phyloP scores from a whole-genome alignment of 352 stramenopile species.

The Phytophthora pseudosyringae region DNA sequence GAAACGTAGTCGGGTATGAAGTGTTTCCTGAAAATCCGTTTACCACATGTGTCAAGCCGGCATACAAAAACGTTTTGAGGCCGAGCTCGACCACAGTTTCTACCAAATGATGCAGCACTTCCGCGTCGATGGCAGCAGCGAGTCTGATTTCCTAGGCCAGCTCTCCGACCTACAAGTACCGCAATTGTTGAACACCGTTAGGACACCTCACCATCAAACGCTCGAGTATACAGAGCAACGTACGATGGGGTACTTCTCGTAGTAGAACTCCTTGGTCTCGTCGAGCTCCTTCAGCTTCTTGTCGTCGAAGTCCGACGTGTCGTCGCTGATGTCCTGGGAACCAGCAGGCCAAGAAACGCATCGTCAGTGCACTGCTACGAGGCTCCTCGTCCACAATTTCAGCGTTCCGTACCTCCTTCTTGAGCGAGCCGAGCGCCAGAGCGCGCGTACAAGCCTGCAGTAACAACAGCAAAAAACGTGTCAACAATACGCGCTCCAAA shows the following conservation, averaged over 20 bases:
- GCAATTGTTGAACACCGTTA: constrained; percentile 5
- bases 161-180: constrained; percentile 50
- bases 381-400: not conserved
- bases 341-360: not conserved
- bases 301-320: constrained; percentile 70
- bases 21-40: constrained; percentile 16
- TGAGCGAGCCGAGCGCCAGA: constrained; percentile 70
- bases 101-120: constrained; percentile 15
- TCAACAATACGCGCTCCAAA: constrained; percentile 6
- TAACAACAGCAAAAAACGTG: constrained; percentile 4
- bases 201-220: not conserved
- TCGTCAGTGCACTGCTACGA: not conserved
- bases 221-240: constrained; percentile 14
- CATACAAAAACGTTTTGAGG: not conserved
- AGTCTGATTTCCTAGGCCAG: constrained; percentile 35
- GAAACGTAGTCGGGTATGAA: constrained; percentile 6
- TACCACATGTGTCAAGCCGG: constrained; percentile 19
- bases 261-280: constrained; percentile 81
- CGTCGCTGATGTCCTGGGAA: constrained; percentile 73
- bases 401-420: constrained; percentile 54
- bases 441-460: constrained; percentile 78
- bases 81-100: constrained; percentile 5
- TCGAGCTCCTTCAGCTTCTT: constrained; percentile 65
- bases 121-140: constrained; percentile 4
- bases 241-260: constrained; percentile 88